Base-by-base conservation (phyloP, 208 protist genomes). In the Trypanosoma rangeli region DNA sequence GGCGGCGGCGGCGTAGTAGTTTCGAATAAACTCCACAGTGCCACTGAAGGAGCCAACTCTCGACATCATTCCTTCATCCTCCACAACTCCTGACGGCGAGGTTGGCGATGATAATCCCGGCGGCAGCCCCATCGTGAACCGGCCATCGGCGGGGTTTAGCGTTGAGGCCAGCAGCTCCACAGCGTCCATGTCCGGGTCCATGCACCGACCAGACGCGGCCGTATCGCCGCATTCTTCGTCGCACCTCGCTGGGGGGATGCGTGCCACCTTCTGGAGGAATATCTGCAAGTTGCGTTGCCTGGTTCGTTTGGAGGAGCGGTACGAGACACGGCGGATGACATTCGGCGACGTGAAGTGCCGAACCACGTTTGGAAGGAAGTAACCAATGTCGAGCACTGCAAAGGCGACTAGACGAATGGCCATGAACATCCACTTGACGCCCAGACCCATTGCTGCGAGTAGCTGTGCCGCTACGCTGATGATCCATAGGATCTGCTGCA, bases 271-370 rank as follows among this genome's bases (percentile, higher is more conserved):
- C 63, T 61, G 33, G 54, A 89, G 48, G 48, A 89, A 52, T 52
- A 80, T 75, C 61, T 86, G 65, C 13, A 87, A 20, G 61, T 92
- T 87, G 26, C 76, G 83, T 35, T 75, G 50, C 64, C 89, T 87
- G 0, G 83, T 91, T 18, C 68, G 74, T 52, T 67, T 75, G 13
- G 82, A 87, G 52, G 77, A 86, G 56, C 89, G 89, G 64, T 94
- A 94, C 16, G 89, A 68, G 29, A 94, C 89, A 48, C 83, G 78
- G 26, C 84, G 89, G 44, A 94, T 94, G 39, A 94, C 80, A 57
- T 80, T 87, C 1, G 89, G 89, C 29, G 84, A 86, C 10, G 84
- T 22, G 5, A 94, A 56, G 59, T 93, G 93, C 85, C 85, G 89
- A 4, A 86, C 55, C 22, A 89, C 53, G 53, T 86, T 39, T 20